Evolutionary conservation across 192 early-diverging fungal genomes (phyloP), one percentile per base, ranked within the genome.

Genomic region (Coemansia sp.): DNA sequence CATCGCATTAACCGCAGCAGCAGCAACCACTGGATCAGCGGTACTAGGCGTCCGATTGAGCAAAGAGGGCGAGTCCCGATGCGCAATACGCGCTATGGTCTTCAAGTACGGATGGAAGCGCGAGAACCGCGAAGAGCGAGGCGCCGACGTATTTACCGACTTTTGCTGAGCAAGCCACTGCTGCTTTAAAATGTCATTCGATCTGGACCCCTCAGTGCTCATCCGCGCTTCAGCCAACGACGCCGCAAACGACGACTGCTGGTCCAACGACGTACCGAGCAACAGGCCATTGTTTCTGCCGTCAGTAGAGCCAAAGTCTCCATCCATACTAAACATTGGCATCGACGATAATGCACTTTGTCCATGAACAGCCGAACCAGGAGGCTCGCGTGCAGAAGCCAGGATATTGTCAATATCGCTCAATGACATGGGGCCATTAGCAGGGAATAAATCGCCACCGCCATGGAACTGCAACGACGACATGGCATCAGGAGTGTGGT

Each of bases 71-170:
- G 80, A 74, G 21, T 70, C 75, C 3, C 80, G 61, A 62, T 82
- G 75, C 23, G 80, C 80, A 37, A 76, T 76, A 23, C 80, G 74
- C 5, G 68, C 75, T 62, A 82, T 82, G 19, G 75, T 71, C 66
- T 78, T 84, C 28, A 84, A 67, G 64, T 84, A 84, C 33, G 81
- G 81, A n/a, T 84, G 81, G 63, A 66, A 84, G 33, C 81, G 73
- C 61, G 81, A 77, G 33, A 78, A 78, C 23, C 77, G 75, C 8
- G 76, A 78, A 17, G 81, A 77, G 40, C 81, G 75, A 33, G 73
- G 76, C 3, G 76, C 69, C 16, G 72, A 59, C 4, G 57, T 57
- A 14, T 53, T 65, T 37, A 33, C 43, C 26, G 80, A 62, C 59
- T 66, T 78, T 35, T 74, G 74, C 19, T 74, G 74, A 7, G 28